Conservation (phyloP, 345 rosid genomes). For the Physaria fendleri region DNA sequence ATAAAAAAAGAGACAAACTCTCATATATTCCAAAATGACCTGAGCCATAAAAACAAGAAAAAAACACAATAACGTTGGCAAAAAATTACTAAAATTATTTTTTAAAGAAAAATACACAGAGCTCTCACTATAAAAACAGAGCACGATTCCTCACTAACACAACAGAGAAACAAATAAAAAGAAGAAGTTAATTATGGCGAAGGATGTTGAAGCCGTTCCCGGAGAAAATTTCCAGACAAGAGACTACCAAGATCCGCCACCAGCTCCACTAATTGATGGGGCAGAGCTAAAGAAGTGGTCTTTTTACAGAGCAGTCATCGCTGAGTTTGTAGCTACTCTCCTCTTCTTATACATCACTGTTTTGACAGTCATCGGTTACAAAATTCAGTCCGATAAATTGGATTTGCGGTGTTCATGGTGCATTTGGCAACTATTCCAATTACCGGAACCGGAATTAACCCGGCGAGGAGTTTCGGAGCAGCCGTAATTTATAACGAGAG, state of each 20-base stretch:
- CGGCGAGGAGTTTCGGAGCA: conserved; percentile 96
- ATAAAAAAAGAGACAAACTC: not conserved
- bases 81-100: not conserved
- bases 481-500: conserved; percentile 73
- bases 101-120: not conserved
- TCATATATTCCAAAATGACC: not conserved
- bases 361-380: conserved; percentile 79
- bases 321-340: conserved; percentile 87
- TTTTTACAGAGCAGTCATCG: conserved; percentile 71
- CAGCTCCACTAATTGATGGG: conserved; percentile 52
- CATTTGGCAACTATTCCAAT: conserved; percentile 88
- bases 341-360: conserved; percentile 77
- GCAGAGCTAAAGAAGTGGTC: conserved; percentile 73
- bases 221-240: conserved; percentile 44
- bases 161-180: conserved; percentile 13
- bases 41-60: not conserved
- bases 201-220: conserved; percentile 44
- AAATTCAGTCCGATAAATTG: conserved; percentile 47
- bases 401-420: conserved; percentile 97
- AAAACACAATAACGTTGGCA: not conserved
- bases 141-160: conserved; percentile 16
- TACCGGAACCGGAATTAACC: conserved; percentile 94
- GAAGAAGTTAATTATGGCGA: conserved; percentile 31
- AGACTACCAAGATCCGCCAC: conserved; percentile 90
- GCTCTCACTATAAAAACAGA: conserved; percentile 26